Percentiles rank a stretch among this genome's conserved stretches.
Conservation (phyloP, 768 basidiomycete genomes). For the Suillus americanus region DNA sequence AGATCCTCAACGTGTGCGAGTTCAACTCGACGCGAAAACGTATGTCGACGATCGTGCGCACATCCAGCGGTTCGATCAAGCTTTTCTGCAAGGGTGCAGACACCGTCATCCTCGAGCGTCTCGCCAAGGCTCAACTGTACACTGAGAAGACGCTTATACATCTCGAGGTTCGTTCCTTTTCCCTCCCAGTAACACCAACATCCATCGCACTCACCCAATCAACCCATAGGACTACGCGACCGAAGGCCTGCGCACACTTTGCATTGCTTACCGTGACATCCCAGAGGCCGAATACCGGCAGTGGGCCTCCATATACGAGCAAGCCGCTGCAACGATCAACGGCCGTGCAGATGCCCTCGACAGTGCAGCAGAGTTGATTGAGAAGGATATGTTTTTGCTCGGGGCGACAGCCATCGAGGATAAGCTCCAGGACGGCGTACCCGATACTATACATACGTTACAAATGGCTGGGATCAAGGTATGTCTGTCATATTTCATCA, state of each 20-base stretch:
- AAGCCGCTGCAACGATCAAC: constrained; percentile 93
- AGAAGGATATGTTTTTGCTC: constrained; percentile 88
- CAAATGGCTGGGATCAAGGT: constrained; percentile 99
- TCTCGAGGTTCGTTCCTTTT: constrained; percentile 66
- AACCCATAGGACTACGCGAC: constrained; percentile 84
- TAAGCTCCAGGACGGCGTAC: constrained; percentile 97
- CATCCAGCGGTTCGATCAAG: constrained; percentile 89
- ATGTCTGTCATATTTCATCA: constrained; percentile 1
- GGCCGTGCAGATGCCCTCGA: constrained; percentile 95
- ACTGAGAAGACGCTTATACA: constrained; percentile 86
- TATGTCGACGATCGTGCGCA: constrained; percentile 93
- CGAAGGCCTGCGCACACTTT: constrained; percentile 95
- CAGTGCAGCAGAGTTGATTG: constrained; percentile 91
- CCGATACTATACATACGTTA: constrained; percentile 95
- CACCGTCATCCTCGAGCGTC: constrained; percentile 91
- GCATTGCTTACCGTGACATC: constrained; percentile 91
- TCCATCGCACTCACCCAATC: constrained; percentile 8
- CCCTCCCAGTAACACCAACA: not conserved
- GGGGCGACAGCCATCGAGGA: constrained; percentile 99
- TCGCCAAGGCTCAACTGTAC: constrained; percentile 82
- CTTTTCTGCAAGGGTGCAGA: constrained; percentile 97
- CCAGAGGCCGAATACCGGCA: constrained; percentile 86
- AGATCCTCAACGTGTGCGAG: constrained; percentile 96
- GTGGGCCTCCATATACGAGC: constrained; percentile 86
- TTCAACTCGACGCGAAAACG: constrained; percentile 98